Conservation (phyloP, 768 basidiomycete species). For the Suillus variegatus region DNA sequence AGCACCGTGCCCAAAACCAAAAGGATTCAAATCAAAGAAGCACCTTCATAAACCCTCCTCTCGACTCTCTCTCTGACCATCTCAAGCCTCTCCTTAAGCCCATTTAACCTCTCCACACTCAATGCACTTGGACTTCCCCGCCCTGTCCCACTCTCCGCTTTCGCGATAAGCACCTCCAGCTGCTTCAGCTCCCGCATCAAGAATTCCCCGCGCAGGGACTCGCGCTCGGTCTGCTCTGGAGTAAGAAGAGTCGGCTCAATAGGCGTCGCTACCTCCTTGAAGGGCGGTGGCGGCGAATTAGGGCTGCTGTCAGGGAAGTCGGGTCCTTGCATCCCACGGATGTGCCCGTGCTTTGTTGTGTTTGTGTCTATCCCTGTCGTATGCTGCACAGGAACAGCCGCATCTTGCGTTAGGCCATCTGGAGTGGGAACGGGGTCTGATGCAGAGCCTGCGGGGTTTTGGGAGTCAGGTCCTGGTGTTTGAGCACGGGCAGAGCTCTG, state of each 20-base stretch:
- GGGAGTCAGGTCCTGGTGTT: background rate
- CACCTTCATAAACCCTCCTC: conserved; percentile 1
- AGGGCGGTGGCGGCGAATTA: conserved; percentile 29
- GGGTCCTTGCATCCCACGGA: background rate
- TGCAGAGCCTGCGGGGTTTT: background rate
- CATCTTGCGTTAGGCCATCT: background rate
- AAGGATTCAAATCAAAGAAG: background rate
- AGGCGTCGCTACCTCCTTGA: conserved; percentile 20
- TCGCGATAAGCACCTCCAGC: background rate
- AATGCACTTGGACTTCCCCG: conserved; percentile 6
- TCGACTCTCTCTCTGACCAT: conserved; percentile 1
- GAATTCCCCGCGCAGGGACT: background rate
- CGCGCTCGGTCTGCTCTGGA: conserved; percentile 1
- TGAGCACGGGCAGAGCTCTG: background rate
- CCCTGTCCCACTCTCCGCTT: background rate
- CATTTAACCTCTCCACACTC: conserved; percentile 4
- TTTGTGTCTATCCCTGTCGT: background rate
- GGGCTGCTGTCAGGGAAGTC: conserved; percentile 7
- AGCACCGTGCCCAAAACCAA: background rate
- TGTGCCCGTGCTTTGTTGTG: background rate
- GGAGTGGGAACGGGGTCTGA: background rate
- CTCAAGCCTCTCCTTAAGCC: background rate
- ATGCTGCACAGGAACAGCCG: conserved; percentile 6
- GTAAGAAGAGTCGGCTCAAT: conserved; percentile 3
- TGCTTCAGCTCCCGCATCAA: conserved; percentile 7